Conservation (phyloP, 1,284 basidiomycete species). For the Ustanciosporium gigantosporum region DNA sequence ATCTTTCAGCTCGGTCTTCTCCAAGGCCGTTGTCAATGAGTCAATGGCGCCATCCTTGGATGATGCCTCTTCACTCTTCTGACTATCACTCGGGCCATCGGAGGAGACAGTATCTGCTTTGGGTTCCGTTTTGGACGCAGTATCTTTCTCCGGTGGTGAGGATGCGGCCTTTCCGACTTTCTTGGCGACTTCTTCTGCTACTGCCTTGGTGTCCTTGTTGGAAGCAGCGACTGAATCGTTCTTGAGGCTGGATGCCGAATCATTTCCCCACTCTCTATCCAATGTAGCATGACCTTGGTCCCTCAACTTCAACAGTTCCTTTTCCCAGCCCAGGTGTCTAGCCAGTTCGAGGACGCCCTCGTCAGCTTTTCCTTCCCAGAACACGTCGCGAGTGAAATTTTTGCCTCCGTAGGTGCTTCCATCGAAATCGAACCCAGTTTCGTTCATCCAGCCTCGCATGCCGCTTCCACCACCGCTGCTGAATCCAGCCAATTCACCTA, state of each 20-base stretch:
- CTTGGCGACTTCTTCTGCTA: neutral
- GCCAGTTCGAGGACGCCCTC: constrained; percentile 40
- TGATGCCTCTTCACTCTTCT: too few species aligned
- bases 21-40: too few species aligned
- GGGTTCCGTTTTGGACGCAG: too few species aligned
- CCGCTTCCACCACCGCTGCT: constrained; percentile 62
- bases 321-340: constrained; percentile 45
- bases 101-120: too few species aligned
- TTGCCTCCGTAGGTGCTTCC: constrained; percentile 33
- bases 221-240: too few species aligned
- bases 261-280: too few species aligned
- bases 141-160: too few species aligned
- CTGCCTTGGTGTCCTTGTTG: too few species aligned
- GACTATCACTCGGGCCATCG: too few species aligned
- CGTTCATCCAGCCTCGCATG: constrained; percentile 29
- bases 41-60: too few species aligned
- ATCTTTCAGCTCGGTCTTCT: too few species aligned
- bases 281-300: constrained; percentile 18
- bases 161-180: neutral
- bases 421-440: constrained; percentile 56
- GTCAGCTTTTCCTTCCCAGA: constrained; percentile 50
- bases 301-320: constrained; percentile 14
- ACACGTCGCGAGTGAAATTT: constrained; percentile 44
- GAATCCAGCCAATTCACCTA: constrained; percentile 63
- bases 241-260: too few species aligned